Base-by-base conservation (phyloP, 768 basidiomycete species). In the Lactifluus subvellereus region DNA sequence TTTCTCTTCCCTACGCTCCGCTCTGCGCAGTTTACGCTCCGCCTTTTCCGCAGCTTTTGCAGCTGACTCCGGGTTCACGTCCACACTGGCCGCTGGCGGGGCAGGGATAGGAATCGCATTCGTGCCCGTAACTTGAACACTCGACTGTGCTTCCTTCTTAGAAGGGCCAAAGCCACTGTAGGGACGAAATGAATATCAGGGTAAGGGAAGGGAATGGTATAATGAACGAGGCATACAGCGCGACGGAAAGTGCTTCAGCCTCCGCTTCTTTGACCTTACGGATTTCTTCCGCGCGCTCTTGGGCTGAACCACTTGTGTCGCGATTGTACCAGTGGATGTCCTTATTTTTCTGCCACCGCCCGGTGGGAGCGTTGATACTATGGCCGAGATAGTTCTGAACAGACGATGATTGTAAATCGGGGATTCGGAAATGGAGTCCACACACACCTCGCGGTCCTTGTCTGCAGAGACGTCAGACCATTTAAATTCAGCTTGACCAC, bases 261-360 rank as follows among this genome's bases (percentile, higher is more conserved):
- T 98, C 95, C 16, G 87, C 81, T 70, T 94, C 89, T 73, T 97
- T 96, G 66, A 97, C 72, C 69, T 80, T 83, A 60, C 83, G 76
- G 37, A 97, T 87, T 76, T 98, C 95, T 64, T 88, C 92, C 0
- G 57, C 69, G 59, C 83, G 78, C 65, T 84, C 84, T 11, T 72
- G 72, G 14, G 83, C 82, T 3, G 68, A 68, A 14, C 69, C 66
- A 1, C 71, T 69, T 38, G 64, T 32, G 5, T 94, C 91, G 33
- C 94, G 85, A 69, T 78, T 83, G 72, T 96, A 98, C 95, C 95
- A 98, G 70, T 96, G 94, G 16, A 98, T 77, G 70, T 98, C 95
- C 73, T 95, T 94, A 77, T 94, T 93, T 76, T 95, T 95, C 76
- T 97, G 95, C 95, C 95, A 98, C 52, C 95, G 80, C 1, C 95